These are phyloP conservation scores for Stellera chamaejasme DNA, from an alignment of 345 rosid species.

Conservation along the genomic window DNA sequence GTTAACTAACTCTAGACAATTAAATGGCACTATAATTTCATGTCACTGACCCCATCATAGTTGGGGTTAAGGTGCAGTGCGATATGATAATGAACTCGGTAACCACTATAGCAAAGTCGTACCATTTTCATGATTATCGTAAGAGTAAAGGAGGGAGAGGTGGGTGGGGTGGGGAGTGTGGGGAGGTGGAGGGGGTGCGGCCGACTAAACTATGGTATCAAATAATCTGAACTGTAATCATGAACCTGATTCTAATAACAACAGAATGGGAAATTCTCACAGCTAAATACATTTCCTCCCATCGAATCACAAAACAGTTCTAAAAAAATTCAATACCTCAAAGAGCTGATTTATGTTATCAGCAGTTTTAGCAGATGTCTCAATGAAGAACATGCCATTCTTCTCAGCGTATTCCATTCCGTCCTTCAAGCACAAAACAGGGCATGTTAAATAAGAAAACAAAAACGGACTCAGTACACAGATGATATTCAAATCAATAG, in stretches of 20 bases:
- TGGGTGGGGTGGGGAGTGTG: too few relatives aligned
- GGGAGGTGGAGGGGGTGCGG: too few relatives aligned
- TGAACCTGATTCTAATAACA: neutral
- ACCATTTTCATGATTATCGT: too few relatives aligned
- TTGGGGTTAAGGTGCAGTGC: too few relatives aligned
- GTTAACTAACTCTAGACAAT: too few relatives aligned
- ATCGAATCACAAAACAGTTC: conserved; percentile 4
- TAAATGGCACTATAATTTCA: too few relatives aligned
- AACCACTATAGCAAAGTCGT: too few relatives aligned
- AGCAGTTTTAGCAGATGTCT: conserved; percentile 97
- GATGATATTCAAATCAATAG: neutral
- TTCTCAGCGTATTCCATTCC: conserved; percentile 91
- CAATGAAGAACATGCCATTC: conserved; percentile 96
- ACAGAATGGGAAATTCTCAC: neutral
- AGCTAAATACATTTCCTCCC: neutral
- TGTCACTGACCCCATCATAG: too few relatives aligned
- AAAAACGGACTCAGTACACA: conserved; percentile 6
- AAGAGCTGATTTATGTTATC: conserved; percentile 90
- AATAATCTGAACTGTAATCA: too few relatives aligned
- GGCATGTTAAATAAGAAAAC: conserved; percentile 6
- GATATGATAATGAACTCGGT: too few relatives aligned
- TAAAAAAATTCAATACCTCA: conserved; percentile 37
- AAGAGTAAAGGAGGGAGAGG: too few relatives aligned
- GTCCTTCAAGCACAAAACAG: conserved; percentile 42
- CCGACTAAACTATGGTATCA: too few relatives aligned